These are phyloP conservation scores for Vitis labrusca DNA, from an alignment of 164 flowering plant genomes.

Conservation along the genomic window DNA sequence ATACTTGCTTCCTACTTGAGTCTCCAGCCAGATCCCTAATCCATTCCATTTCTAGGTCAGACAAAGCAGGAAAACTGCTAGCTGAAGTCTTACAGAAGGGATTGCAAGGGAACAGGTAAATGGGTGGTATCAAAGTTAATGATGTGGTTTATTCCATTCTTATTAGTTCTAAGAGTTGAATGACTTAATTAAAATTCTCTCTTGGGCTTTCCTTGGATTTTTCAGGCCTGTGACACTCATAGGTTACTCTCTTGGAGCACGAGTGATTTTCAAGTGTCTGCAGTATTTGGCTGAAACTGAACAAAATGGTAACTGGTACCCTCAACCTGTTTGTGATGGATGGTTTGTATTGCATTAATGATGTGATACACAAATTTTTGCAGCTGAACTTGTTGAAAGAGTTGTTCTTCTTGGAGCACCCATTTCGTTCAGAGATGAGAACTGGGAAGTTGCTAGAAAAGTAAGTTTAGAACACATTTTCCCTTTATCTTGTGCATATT, in stretches of 20 bases:
- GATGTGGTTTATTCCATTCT: conserved; percentile 1
- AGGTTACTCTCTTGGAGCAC: conserved; percentile 95
- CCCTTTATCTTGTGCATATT: neutral
- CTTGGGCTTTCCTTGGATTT: conserved; percentile 16
- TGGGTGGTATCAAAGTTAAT: neutral
- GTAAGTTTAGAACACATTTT: conserved; percentile 28
- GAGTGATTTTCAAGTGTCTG: conserved; percentile 90
- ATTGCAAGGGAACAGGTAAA: conserved; percentile 87
- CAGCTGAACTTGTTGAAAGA: conserved; percentile 86
- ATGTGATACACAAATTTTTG: conserved; percentile 11
- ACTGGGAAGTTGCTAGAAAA: conserved; percentile 86
- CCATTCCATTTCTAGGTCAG: conserved; percentile 52
- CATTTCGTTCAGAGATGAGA: conserved; percentile 68
- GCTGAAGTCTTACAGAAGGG: conserved; percentile 89
- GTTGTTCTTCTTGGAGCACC: conserved; percentile 99
- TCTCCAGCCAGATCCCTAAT: neutral
- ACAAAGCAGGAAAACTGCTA: conserved; percentile 90
- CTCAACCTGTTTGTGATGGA: neutral
- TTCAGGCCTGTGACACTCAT: conserved; percentile 94
- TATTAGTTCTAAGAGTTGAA: neutral
- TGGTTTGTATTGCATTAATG: neutral
- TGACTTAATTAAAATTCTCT: neutral
- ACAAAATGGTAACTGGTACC: conserved; percentile 33
- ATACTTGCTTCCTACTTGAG: neutral
- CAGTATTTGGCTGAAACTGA: conserved; percentile 71